These are phyloP conservation scores for Pleurotus ostreatus DNA, from an alignment of 768 basidiomycete genomes.

Conservation along the genomic window DNA sequence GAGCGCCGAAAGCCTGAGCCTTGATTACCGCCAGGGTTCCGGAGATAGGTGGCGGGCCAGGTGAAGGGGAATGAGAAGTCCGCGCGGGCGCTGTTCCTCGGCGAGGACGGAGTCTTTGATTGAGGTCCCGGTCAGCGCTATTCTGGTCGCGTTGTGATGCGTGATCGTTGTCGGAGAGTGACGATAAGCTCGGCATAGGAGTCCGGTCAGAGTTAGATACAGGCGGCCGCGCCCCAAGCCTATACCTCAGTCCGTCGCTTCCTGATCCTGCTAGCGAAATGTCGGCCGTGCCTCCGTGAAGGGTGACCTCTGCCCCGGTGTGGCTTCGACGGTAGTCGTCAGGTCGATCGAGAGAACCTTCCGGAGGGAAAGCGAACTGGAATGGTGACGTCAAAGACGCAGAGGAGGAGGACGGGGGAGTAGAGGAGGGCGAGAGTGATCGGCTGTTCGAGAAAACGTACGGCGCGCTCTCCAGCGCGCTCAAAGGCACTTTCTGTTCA, in stretches of 20 bases:
- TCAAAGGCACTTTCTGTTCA: slow-evolving; percentile 53
- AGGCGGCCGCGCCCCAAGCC: slow-evolving; percentile 45
- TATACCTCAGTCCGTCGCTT: slow-evolving; percentile 58
- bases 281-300: slow-evolving; percentile 73
- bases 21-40: slow-evolving; percentile 88
- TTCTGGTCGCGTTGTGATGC: slow-evolving; percentile 47
- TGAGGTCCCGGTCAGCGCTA: slow-evolving; percentile 52
- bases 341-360: slow-evolving; percentile 44
- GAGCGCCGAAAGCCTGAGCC: slow-evolving; percentile 83
- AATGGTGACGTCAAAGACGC: slow-evolving; percentile 65
- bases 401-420: slow-evolving; percentile 56
- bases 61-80: slow-evolving; percentile 48
- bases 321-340: slow-evolving; percentile 61
- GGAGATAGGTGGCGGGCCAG: slow-evolving; percentile 47
- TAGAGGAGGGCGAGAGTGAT: slow-evolving; percentile 69
- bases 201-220: slow-evolving; percentile 47
- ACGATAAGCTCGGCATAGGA: slow-evolving; percentile 41
- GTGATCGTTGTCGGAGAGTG: slow-evolving; percentile 48
- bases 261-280: slow-evolving; percentile 45
- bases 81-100: slow-evolving; percentile 40
- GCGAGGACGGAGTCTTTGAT: slow-evolving; percentile 42
- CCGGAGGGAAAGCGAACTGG: slow-evolving; percentile 61
- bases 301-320: slow-evolving; percentile 56
- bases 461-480: slow-evolving; percentile 47
- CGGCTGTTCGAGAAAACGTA: slow-evolving; percentile 66